Conservation (phyloP, 2,329 filamentous ascomycete genomes). For the Hypoxylon sp. region DNA sequence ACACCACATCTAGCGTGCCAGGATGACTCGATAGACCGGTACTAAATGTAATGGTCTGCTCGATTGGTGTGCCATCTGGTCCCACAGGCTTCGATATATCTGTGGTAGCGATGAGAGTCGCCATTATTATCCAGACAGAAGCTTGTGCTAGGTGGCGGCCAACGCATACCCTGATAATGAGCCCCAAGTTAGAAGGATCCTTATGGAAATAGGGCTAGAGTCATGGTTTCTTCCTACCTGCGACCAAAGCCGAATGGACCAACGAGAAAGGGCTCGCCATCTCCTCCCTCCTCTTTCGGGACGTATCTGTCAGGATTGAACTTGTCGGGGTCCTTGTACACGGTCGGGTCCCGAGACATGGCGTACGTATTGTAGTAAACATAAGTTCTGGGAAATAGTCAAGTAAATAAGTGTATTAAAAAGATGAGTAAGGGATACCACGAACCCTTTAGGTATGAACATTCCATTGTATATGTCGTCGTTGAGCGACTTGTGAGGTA, state of each 20-base stretch:
- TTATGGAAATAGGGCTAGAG: neutral
- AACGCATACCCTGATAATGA: constrained; percentile 24
- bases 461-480: constrained; percentile 60
- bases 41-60: constrained; percentile 30
- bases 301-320: constrained; percentile 29
- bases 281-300: constrained; percentile 26
- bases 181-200: neutral
- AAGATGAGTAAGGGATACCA: rapidly evolving
- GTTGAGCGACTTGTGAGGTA: constrained; percentile 61
- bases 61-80: constrained; percentile 23
- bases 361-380: constrained; percentile 33
- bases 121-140: constrained; percentile 33
- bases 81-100: constrained; percentile 31
- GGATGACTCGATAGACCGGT: constrained; percentile 34
- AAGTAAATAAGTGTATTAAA: neutral
- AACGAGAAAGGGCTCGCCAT: constrained; percentile 25
- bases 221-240: constrained; percentile 12
- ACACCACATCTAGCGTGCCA: constrained; percentile 29
- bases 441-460: constrained; percentile 34
- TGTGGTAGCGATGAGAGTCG: constrained; percentile 30
- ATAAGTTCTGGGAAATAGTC: constrained; percentile 9
- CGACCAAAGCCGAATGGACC: constrained; percentile 32
- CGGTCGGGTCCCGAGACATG: constrained; percentile 24
- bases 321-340: constrained; percentile 29
- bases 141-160: constrained; percentile 30